Percentiles rank a stretch among this genome's conserved stretches.
Evolutionary conservation across 306 rosid species (phyloP).

Genomic region (Cicer judaicum): DNA sequence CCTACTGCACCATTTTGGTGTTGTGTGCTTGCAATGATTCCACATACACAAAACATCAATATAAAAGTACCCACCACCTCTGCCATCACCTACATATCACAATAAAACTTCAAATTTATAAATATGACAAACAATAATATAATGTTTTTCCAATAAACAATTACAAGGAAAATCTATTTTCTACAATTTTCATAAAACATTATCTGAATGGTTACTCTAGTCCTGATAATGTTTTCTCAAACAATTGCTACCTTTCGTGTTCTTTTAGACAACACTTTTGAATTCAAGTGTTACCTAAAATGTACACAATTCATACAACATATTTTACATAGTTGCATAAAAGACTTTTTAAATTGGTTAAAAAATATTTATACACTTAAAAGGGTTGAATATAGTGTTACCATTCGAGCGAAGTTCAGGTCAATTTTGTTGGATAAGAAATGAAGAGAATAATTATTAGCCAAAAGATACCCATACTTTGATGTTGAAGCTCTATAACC

Average conservation of each 20-base stretch:
- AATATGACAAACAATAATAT: neutral
- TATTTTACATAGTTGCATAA: too few species aligned
- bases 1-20: slow-evolving; percentile 58
- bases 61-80: slow-evolving; percentile 82
- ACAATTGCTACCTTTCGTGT: too few species aligned
- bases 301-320: too few species aligned
- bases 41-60: slow-evolving; percentile 77
- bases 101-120: slow-evolving; percentile 23
- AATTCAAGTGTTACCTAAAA: too few species aligned
- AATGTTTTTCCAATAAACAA: neutral
- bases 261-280: too few species aligned
- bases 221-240: too few species aligned
- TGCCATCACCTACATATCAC: slow-evolving; percentile 63
- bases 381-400: slow-evolving; percentile 41
- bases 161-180: neutral
- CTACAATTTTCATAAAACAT: neutral
- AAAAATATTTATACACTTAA: neutral
- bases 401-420: slow-evolving; percentile 60
- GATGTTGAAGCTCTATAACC: slow-evolving; percentile 47
- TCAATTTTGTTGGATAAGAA: slow-evolving; percentile 43
- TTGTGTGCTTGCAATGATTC: slow-evolving; percentile 70
- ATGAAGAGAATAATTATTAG: slow-evolving; percentile 33
- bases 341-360: too few species aligned
- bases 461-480: slow-evolving; percentile 37
- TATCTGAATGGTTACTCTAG: too few species aligned